These are phyloP conservation scores for Globisporangium spiculum DNA, from an alignment of 352 stramenopile species.

Conservation along the genomic window DNA sequence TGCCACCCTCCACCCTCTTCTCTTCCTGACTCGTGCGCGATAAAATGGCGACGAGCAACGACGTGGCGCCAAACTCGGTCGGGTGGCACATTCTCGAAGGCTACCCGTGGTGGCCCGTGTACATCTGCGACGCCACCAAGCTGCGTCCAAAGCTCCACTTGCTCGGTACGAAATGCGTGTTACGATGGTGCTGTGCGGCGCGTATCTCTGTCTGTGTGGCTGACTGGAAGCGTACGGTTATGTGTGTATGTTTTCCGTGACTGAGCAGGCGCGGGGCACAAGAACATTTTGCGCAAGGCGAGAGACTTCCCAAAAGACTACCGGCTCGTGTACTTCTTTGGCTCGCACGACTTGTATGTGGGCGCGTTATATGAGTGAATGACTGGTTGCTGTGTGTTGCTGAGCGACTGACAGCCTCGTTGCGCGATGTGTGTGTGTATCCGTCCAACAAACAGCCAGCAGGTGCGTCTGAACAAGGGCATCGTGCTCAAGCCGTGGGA, in stretches of 20 bases:
- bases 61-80: constrained; percentile 54
- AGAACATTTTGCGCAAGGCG: constrained; percentile 68
- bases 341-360: constrained; percentile 79
- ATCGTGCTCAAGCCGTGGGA: constrained; percentile 69
- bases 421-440: constrained; percentile 5
- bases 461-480: constrained; percentile 60
- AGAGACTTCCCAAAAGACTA: constrained; percentile 70
- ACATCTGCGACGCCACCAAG: constrained; percentile 79
- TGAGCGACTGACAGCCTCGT: background rate
- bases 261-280: constrained; percentile 49
- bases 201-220: constrained; percentile 1
- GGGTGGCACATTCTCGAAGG: constrained; percentile 86
- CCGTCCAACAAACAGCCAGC: constrained; percentile 29
- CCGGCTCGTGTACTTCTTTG: constrained; percentile 84
- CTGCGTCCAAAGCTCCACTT: constrained; percentile 61
- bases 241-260: background rate
- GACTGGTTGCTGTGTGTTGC: background rate
- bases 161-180: constrained; percentile 33
- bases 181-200: too few relatives aligned
- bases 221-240: background rate
- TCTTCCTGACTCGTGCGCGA: background rate
- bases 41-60: constrained; percentile 11
- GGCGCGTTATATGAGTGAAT: background rate
- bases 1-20: background rate
- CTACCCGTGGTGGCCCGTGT: constrained; percentile 85